phyloP scores from a whole-genome alignment of 1,284 basidiomycete genomes.

The Austroboletus niveus region DNA sequence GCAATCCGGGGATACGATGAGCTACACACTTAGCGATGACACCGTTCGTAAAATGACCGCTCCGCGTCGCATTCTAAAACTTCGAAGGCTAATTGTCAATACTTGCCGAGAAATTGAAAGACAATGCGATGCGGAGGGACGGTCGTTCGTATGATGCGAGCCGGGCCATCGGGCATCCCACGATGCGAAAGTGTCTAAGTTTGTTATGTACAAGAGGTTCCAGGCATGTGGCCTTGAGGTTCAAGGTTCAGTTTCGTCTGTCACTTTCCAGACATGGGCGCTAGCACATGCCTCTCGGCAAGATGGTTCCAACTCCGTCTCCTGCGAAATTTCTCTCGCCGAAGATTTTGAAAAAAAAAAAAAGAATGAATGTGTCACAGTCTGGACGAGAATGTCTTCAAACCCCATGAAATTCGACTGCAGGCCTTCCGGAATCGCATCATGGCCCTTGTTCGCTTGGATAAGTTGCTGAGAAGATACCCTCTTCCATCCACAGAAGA shows the following conservation, averaged over 20 bases:
- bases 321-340: no score
- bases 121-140: no score
- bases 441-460: no score
- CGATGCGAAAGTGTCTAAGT: slow-evolving; percentile 12
- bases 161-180: slow-evolving; percentile 7
- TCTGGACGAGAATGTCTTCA: not conserved
- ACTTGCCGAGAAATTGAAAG: not conserved
- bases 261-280: no score
- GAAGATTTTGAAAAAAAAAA: no score
- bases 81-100: slow-evolving; percentile 9
- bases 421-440: no score
- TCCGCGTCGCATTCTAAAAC: slow-evolving; percentile 12
- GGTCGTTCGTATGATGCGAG: not conserved
- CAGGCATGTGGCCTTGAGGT: not conserved
- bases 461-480: not conserved
- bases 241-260: not conserved
- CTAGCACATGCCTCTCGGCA: no score
- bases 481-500: no score
- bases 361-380: no score
- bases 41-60: slow-evolving; percentile 5
- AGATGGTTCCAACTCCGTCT: no score
- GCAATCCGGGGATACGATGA: slow-evolving; percentile 32
- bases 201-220: not conserved
- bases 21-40: slow-evolving; percentile 7
- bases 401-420: no score